phyloP scores from a whole-genome alignment of 371 early-diverging fungal species.

The Mucor indicus region DNA sequence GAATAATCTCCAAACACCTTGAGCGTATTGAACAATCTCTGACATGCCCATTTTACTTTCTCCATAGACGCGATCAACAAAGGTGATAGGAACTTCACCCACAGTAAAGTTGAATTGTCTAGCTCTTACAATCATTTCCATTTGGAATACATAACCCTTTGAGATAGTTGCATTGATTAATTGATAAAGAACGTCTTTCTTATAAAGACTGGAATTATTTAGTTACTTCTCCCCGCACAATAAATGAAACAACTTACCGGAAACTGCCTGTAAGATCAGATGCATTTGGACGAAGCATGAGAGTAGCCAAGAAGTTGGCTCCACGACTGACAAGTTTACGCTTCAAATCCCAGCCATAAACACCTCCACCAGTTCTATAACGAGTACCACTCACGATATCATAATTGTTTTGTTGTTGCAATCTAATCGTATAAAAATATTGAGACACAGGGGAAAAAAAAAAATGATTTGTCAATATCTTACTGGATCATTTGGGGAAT shows the following conservation, averaged over 20 bases:
- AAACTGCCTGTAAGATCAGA: conserved; percentile 98
- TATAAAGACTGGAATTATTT: conserved; percentile 85
- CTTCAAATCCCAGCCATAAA: conserved; percentile 98
- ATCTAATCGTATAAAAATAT: conserved; percentile 23
- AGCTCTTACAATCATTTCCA: conserved; percentile 99
- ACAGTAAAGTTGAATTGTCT: conserved; percentile 82
- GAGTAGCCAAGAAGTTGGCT: conserved; percentile 95
- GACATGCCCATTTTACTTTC: conserved; percentile 94
- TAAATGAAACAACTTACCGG: conserved; percentile 67
- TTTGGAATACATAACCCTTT: conserved; percentile 99
- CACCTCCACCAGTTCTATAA: conserved; percentile 88
- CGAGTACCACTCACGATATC: conserved; percentile 98
- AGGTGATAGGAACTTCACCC: conserved; percentile 96
- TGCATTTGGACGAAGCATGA: conserved; percentile 87
- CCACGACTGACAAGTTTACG: conserved; percentile 97
- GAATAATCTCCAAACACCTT: conserved; percentile 86
- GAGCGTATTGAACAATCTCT: conserved; percentile 91
- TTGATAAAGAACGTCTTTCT: conserved; percentile 82
- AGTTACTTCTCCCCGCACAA: no score
- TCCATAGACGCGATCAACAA: conserved; percentile 97
- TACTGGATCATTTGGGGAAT: conserved; percentile 91
- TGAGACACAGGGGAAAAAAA: no score
- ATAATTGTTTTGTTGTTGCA: conserved; percentile 79
- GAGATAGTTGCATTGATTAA: conserved; percentile 86
- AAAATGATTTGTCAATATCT: conserved; percentile 1